Evolutionary conservation across 2,329 filamentous ascomycete species (phyloP).

Genomic region (Aspergillus sclerotialis): DNA sequence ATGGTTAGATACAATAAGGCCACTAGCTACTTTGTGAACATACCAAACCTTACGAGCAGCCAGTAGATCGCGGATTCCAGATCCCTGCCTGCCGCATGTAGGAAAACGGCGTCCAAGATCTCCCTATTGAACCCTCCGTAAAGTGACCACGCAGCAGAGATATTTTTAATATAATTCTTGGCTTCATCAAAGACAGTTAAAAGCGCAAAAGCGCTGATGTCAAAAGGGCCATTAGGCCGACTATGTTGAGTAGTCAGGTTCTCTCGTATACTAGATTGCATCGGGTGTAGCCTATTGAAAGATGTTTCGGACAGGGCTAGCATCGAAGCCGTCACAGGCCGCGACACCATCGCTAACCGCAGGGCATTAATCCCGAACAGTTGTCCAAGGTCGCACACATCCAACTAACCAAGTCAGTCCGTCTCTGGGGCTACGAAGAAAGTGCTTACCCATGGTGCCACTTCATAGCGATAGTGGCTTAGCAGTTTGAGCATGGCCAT

Average conservation of each 20-base stretch:
- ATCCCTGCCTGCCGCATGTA: constrained; percentile 9
- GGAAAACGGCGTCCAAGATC: constrained; percentile 7
- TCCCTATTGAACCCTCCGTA: constrained; percentile 3
- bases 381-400: constrained; percentile 37
- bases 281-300: constrained; percentile 5
- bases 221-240: background rate
- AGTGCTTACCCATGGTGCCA: constrained; percentile 43
- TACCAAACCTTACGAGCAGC: constrained; percentile 22
- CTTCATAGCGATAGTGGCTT: constrained; percentile 40
- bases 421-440: background rate
- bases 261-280: background rate
- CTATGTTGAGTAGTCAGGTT: too few species aligned
- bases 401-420: constrained; percentile 25
- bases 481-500: constrained; percentile 34
- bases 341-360: constrained; percentile 16
- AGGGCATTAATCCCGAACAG: constrained; percentile 35
- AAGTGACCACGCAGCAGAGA: constrained; percentile 9
- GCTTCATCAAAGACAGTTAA: constrained; percentile 9
- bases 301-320: constrained; percentile 15
- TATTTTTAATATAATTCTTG: constrained; percentile 9
- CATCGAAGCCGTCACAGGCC: constrained; percentile 11
- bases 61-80: constrained; percentile 22
- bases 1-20: constrained; percentile 1
- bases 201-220: constrained; percentile 10
- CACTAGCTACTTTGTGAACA: constrained; percentile 1